Evolutionary conservation across 2,329 filamentous ascomycete genomes (phyloP).

Genomic region (Verticillium alfalfae): DNA sequence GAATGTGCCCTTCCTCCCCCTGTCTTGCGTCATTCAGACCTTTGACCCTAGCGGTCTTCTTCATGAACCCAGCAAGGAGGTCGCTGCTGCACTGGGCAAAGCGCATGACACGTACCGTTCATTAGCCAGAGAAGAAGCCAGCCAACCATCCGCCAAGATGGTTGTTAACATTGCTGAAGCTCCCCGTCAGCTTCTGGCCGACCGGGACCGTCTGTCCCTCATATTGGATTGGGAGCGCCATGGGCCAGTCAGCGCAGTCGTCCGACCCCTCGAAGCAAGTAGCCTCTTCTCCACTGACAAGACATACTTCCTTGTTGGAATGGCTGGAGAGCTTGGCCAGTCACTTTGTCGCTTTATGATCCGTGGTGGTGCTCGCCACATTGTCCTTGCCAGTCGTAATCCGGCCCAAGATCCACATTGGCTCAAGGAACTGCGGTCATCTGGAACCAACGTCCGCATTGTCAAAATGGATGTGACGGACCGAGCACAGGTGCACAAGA

Average conservation of each 20-base stretch:
- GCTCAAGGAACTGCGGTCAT: neutral
- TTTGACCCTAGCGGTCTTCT: neutral
- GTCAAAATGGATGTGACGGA: neutral
- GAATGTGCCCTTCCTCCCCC: neutral
- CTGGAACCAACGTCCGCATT: neutral
- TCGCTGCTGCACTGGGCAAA: neutral
- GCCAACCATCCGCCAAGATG: neutral
- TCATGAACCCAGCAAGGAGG: neutral
- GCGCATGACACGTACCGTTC: neutral
- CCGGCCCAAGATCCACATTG: slow-evolving; percentile 18
- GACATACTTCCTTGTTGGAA: slow-evolving; percentile 25
- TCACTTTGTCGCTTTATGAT: slow-evolving; percentile 31
- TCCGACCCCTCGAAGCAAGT: neutral
- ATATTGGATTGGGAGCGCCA: neutral
- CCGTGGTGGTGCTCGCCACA: slow-evolving; percentile 22
- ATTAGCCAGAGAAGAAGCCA: neutral
- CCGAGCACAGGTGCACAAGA: neutral
- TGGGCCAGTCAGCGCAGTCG: neutral
- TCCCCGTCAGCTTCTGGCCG: neutral
- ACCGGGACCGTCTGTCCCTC: neutral
- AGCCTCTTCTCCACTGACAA: slow-evolving; percentile 14
- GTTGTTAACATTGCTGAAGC: neutral
- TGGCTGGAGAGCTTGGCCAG: slow-evolving; percentile 24
- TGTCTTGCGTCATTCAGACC: neutral
- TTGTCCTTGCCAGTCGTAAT: slow-evolving; percentile 29